A percentile compares a stretch with the other conserved stretches of the same genome.
Conservation (phyloP, 108 stramenopile genomes). For the Cyclotella atomus region DNA sequence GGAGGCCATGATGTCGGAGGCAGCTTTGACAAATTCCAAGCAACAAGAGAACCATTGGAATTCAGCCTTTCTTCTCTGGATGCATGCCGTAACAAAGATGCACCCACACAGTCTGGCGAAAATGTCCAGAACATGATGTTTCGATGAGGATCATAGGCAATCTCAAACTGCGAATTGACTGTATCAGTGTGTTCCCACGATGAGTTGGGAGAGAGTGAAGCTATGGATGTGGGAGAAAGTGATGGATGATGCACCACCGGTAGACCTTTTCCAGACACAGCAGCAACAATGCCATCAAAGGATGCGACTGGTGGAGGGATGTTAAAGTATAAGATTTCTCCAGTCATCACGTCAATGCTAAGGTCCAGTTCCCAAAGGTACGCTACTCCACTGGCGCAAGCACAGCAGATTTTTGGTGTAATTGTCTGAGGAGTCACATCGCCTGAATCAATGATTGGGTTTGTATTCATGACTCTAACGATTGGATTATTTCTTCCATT, state of each 20-base stretch:
- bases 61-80: conserved; percentile 32
- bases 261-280: conserved; percentile 25
- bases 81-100: conserved; percentile 32
- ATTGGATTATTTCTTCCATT: conserved; percentile 42
- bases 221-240: conserved; percentile 26
- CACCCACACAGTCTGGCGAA: conserved; percentile 40
- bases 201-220: conserved; percentile 34
- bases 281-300: conserved; percentile 46
- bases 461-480: conserved; percentile 42
- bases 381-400: conserved; percentile 26
- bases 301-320: conserved; percentile 41
- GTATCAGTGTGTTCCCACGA: conserved; percentile 40
- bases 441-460: conserved; percentile 16
- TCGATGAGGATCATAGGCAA: conserved; percentile 31
- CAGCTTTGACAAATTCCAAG: conserved; percentile 26
- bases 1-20: conserved; percentile 29
- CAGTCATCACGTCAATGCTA: conserved; percentile 32
- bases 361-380: conserved; percentile 50
- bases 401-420: conserved; percentile 32
- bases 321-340: conserved; percentile 26
- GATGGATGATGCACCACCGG: conserved; percentile 32
- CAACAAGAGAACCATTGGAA: conserved; percentile 30
- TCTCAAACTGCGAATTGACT: conserved; percentile 38
- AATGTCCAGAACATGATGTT: conserved; percentile 36
- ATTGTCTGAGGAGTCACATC: conserved; percentile 12